phyloP scores from a whole-genome alignment of 2,329 filamentous ascomycete species.

The Aspergillus sp. region DNA sequence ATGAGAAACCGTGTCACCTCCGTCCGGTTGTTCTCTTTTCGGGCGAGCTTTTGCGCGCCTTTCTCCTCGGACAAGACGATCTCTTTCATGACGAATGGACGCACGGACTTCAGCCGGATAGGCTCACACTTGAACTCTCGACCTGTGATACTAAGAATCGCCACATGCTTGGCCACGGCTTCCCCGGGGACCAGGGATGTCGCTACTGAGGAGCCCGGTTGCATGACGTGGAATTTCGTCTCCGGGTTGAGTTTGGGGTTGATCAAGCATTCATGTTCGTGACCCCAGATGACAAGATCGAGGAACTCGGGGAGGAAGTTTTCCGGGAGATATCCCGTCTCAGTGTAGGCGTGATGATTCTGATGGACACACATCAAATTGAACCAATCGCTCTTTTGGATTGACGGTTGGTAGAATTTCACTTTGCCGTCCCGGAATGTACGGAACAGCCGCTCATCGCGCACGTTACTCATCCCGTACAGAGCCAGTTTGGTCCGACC shows the following conservation, averaged over 20 bases:
- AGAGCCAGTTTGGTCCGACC: slow-evolving; percentile 88
- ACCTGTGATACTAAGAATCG: slow-evolving; percentile 79
- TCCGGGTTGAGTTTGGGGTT: slow-evolving; percentile 80
- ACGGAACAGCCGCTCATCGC: slow-evolving; percentile 89
- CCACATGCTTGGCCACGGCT: slow-evolving; percentile 85
- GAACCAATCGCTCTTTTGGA: slow-evolving; percentile 88
- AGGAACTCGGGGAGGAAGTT: slow-evolving; percentile 89
- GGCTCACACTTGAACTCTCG: slow-evolving; percentile 77
- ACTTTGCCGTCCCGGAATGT: slow-evolving; percentile 93
- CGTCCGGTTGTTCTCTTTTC: slow-evolving; percentile 77
- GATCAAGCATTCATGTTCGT: slow-evolving; percentile 95
- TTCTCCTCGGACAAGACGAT: slow-evolving; percentile 74
- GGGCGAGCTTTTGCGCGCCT: slow-evolving; percentile 73
- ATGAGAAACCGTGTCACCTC: slow-evolving; percentile 77
- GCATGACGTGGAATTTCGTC: slow-evolving; percentile 92
- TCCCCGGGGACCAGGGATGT: slow-evolving; percentile 90
- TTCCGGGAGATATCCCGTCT: slow-evolving; percentile 92
- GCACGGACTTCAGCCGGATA: slow-evolving; percentile 80
- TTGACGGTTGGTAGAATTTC: slow-evolving; percentile 82
- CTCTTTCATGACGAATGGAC: slow-evolving; percentile 86
- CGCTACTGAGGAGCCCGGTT: slow-evolving; percentile 92
- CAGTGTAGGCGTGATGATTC: slow-evolving; percentile 88
- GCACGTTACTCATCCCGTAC: slow-evolving; percentile 92
- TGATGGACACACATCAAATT: slow-evolving; percentile 94
- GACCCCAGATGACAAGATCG: slow-evolving; percentile 91